Base-by-base conservation (phyloP, 345 rosid species). In the Salix exigua region DNA sequence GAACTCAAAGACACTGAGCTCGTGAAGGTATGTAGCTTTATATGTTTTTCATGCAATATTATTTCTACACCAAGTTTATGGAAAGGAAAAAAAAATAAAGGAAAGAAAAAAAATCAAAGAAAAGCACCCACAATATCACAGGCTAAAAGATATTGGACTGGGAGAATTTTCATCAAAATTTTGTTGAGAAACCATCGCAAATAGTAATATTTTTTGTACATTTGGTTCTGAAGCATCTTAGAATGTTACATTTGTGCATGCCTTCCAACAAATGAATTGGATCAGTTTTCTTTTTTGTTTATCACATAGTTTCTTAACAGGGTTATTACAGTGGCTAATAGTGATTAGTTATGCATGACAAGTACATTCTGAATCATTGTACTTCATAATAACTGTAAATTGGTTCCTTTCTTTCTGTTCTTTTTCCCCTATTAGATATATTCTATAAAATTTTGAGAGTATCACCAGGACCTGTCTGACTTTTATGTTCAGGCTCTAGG, bases 11-110 rank as follows among this genome's bases (percentile, higher is more conserved):
- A 66, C 40, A 63, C 46, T 63, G 68, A 68, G 81, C 72, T 79
- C 80, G 75, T 79, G 77, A 83, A 86, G 91, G 89, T 88, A 79
- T 58, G 77, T 64, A 66, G 25, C 33, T 6, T 46, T 38, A 6
- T 3, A 23, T 50, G 5, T 46, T 55, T 37, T 62, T 62, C 66
- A n/a, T 64, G 12, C 37, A 17, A 6, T 48, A 33, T 50, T 13
- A 9, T 9, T 33, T 50, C 5, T 17, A 21, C 23, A 25, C 1
- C 16, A 21, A 26, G 61, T 66, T 70, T 23, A 55, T 55, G 26
- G 62, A 55, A 10, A 55, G 5, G n/a, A 55, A 55, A 21, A 21
- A 62, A 62, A 58, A 10, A 23, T 31, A 35, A 51, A 18, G 19
- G 23, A 48, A 62, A 61, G 58, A 31, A 14, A n/a, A 58, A 26